Base-by-base conservation (phyloP, 2,329 filamentous ascomycete genomes). In the Zymoseptoria crescenta region DNA sequence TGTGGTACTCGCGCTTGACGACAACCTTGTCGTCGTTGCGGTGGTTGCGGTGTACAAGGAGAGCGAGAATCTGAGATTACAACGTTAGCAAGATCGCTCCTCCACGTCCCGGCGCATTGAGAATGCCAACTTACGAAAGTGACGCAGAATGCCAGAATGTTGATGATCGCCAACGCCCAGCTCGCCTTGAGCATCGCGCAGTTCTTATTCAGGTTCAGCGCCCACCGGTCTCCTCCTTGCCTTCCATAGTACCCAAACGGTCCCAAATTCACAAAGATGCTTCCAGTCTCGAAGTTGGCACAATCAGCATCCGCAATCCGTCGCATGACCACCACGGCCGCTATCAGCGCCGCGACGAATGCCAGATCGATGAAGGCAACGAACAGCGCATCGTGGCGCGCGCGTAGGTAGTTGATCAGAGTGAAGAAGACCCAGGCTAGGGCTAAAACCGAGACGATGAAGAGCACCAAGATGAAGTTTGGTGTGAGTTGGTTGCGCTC, bases 151-250 rank as follows among this genome's bases (percentile, higher is more conserved):
- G 92, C 87, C 64, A 94, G 77, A 65, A 80, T 79, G 73, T 94
- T 89, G 81, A 96, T 95, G 73, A 97, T 96, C 54, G 84, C 91
- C 66, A 96, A 86, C 2, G 91, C 93, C 76, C 91, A 97, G 65
- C 80, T 82, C 0, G 92, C 88, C 82, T 96, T 97, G 70, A 96
- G 83, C 90, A 96, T 94, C 54, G 87, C 83, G 76, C 93, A 97
- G 4, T 85, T 84, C 80, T 93, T 93, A 74, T 89, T 81, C 45
- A 86, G 74, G 56, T 81, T 74, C 49, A 86, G 70, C 49, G 80
- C 74, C 59, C 84, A 76, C 8, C 69, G 69, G 41, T 81, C 73
- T 8, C 51, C 29, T 29, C 75, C 77, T 35, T 74, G 65, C 7
- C 54, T 21, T 4, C 59, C 59, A 55, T 58, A 58, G 16, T 59